These are phyloP conservation scores for Akanthomyces lecanii DNA, from an alignment of 2,329 filamentous ascomycete species.

Conservation along the genomic window DNA sequence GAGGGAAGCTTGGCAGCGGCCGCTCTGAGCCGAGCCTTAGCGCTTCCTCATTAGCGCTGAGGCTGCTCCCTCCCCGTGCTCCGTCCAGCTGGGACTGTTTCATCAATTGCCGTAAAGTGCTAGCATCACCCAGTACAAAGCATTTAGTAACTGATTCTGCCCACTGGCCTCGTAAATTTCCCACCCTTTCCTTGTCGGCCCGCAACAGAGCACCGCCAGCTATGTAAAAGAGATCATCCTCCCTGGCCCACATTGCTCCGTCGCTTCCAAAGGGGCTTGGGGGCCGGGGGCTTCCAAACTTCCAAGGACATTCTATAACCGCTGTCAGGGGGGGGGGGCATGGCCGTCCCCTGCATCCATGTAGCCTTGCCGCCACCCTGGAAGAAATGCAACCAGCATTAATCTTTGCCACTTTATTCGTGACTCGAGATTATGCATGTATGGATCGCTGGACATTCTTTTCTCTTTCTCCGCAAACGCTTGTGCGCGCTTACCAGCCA, in stretches of 20 bases:
- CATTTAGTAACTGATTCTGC: too few species aligned
- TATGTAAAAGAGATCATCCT: background rate
- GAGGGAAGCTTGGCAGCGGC: background rate
- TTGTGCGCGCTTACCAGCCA: too few species aligned
- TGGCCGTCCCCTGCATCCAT: background rate
- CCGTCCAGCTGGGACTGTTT: too few species aligned
- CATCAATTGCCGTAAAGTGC: too few species aligned
- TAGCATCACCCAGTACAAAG: too few species aligned
- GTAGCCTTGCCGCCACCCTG: background rate
- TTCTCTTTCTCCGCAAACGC: too few species aligned
- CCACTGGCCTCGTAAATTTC: too few species aligned
- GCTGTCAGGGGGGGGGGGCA: background rate
- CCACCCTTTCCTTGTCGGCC: too few species aligned
- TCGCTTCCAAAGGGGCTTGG: background rate
- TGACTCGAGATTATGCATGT: too few species aligned
- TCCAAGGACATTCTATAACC: background rate
- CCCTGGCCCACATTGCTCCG: conserved; percentile 7
- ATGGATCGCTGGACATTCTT: too few species aligned
- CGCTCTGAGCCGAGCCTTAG: background rate
- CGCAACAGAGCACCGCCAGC: too few species aligned
- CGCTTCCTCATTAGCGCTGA: background rate
- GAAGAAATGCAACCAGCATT: background rate
- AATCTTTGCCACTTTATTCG: background rate
- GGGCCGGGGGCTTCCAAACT: background rate
- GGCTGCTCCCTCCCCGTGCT: too few species aligned